Conservation (phyloP, 768 basidiomycete species). For the Termitomyces sp. region DNA sequence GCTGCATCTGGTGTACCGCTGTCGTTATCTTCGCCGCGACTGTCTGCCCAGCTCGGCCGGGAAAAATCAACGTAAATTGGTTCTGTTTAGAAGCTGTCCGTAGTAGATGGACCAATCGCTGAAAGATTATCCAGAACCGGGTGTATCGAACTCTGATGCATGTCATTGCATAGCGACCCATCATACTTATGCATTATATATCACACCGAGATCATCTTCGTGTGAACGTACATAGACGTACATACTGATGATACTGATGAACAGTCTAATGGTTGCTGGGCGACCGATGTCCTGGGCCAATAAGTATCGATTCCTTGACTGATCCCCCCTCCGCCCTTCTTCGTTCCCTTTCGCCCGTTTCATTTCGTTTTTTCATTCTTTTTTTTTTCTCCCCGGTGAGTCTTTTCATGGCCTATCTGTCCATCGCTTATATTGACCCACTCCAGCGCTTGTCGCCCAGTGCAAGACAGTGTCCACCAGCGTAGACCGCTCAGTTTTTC, state of each 20-base stretch:
- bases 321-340: slow-evolving; percentile 24
- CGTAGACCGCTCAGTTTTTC: slow-evolving; percentile 66
- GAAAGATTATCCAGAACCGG: background rate
- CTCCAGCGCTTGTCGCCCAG: slow-evolving; percentile 43
- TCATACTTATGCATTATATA: slow-evolving; percentile 17
- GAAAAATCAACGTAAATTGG: slow-evolving; percentile 15
- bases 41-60: slow-evolving; percentile 26
- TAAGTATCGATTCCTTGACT: slow-evolving; percentile 14
- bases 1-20: slow-evolving; percentile 36
- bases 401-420: slow-evolving; percentile 6
- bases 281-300: slow-evolving; percentile 23
- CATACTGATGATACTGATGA: slow-evolving; percentile 21
- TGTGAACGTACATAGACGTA: slow-evolving; percentile 18
- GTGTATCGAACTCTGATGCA: slow-evolving; percentile 10
- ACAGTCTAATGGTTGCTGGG: slow-evolving; percentile 36
- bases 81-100: slow-evolving; percentile 5
- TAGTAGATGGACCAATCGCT: slow-evolving; percentile 16
- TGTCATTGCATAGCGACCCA: slow-evolving; percentile 15
- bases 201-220: slow-evolving; percentile 19
- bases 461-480: slow-evolving; percentile 69
- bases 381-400: slow-evolving; percentile 39
- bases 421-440: background rate
- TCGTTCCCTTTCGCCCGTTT: slow-evolving; percentile 44
- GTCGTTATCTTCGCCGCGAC: slow-evolving; percentile 37
- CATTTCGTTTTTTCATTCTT: slow-evolving; percentile 36